A percentile compares a stretch with the other conserved stretches of the same genome.
Evolutionary conservation across 2,329 filamentous ascomycete genomes (phyloP).

Genomic region (Scortechinia acanthostroma): DNA sequence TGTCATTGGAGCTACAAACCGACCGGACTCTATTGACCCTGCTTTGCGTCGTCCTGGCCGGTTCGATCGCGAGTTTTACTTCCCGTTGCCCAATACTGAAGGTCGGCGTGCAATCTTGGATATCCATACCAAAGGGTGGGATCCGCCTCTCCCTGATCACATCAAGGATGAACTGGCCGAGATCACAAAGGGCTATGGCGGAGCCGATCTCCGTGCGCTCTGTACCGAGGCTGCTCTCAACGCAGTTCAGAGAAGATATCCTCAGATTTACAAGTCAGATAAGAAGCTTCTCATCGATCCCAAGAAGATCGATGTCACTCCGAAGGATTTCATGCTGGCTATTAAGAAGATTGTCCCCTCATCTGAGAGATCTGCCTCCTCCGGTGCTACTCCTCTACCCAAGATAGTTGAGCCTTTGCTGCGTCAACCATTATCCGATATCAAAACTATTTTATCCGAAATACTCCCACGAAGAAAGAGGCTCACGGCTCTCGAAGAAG

Average conservation of each 20-base stretch:
- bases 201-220: constrained; percentile 85
- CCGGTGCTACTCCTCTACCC: constrained; percentile 74
- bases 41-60: constrained; percentile 88
- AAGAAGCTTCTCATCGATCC: constrained; percentile 87
- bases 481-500: constrained; percentile 84
- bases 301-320: constrained; percentile 74
- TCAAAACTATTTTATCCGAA: constrained; percentile 64
- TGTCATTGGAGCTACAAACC: constrained; percentile 96
- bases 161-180: constrained; percentile 83
- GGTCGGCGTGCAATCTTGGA: constrained; percentile 81
- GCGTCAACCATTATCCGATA: constrained; percentile 61
- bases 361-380: constrained; percentile 81
- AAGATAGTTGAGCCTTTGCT: constrained; percentile 76
- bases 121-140: constrained; percentile 93
- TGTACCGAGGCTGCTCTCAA: constrained; percentile 95
- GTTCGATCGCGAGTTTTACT: constrained; percentile 97
- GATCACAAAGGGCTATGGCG: constrained; percentile 90
- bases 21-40: constrained; percentile 91
- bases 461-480: constrained; percentile 80
- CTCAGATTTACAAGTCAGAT: constrained; percentile 87
- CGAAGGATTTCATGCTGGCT: constrained; percentile 94
- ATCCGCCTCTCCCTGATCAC: constrained; percentile 49
- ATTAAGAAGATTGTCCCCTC: constrained; percentile 95
- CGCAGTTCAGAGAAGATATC: constrained; percentile 88
- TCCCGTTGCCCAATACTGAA: constrained; percentile 77